phyloP scores from a whole-genome alignment of 352 stramenopile genomes.

The Pythium coloratum region DNA sequence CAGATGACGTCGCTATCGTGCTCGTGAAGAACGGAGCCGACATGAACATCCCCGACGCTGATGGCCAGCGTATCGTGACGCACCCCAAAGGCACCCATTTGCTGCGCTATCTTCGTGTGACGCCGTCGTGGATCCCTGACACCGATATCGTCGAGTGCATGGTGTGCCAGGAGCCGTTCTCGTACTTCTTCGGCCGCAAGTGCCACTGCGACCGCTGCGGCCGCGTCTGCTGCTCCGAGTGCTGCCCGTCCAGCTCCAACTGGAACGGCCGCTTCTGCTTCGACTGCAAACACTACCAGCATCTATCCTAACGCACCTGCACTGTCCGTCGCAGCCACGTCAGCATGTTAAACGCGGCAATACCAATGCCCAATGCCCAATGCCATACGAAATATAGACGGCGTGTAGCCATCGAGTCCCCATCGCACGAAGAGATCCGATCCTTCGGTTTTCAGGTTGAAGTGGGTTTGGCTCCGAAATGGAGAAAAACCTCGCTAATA shows the following conservation, averaged over 20 bases:
- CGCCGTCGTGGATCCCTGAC: slow-evolving; percentile 66
- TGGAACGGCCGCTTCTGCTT: slow-evolving; percentile 79
- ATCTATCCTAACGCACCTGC: slow-evolving; percentile 32
- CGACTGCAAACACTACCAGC: slow-evolving; percentile 75
- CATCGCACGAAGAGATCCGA: not conserved
- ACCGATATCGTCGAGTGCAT: slow-evolving; percentile 61
- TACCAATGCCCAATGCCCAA: not conserved
- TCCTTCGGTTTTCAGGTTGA: slow-evolving; percentile 9
- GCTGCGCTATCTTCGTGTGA: slow-evolving; percentile 51
- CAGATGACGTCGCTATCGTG: slow-evolving; percentile 55
- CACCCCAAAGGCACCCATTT: slow-evolving; percentile 64
- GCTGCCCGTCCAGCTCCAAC: slow-evolving; percentile 59
- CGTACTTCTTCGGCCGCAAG: slow-evolving; percentile 72
- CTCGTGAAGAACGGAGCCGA: slow-evolving; percentile 68
- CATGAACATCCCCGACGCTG: slow-evolving; percentile 67
- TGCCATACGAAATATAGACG: not conserved
- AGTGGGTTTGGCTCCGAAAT: not conserved
- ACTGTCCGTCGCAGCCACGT: not conserved
- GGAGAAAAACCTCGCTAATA: slow-evolving; percentile 13
- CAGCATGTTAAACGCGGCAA: not conserved
- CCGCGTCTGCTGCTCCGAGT: slow-evolving; percentile 78
- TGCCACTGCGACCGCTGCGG: slow-evolving; percentile 74
- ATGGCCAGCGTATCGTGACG: slow-evolving; percentile 54
- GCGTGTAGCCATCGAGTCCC: not conserved
- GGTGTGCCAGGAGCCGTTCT: slow-evolving; percentile 70